Evolutionary conservation across 2,329 filamentous ascomycete species (phyloP), one percentile per base, ranked within the genome.

Genomic region (Hymenoscyphus scutula): DNA sequence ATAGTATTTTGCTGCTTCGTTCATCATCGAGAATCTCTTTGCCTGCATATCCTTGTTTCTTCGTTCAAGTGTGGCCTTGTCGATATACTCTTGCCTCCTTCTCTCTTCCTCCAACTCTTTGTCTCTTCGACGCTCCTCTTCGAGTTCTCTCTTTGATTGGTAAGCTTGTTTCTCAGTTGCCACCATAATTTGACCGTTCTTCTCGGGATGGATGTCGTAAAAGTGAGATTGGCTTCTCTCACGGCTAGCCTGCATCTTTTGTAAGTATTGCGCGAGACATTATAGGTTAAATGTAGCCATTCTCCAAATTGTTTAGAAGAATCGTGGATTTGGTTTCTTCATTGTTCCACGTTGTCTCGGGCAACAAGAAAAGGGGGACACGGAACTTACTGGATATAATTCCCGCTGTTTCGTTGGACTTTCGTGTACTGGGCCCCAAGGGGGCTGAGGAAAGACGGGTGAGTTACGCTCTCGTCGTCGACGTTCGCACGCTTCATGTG

Each of bases 161-260:
- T 66, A 65, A 25, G 62, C 56, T 37, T 58, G 65, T 34, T n/a
- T 60, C 58, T 69, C 64, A 2, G 59, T 67, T 0, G 65, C 67
- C 11, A 68, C 62, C 27, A 61, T 38, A 7, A 57, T 38, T 8
- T 65, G 61, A 32, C 64, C 58, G 53, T 59, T 30, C 10, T 23
- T 30, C 15, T 51, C 51, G 15, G 62, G 63, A 58, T 62, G 54
- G 15, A 63, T 59, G 10, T 58, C 56, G 37, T 64, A 61, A 13
- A 37, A 37, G 13, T 37, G 13, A 37, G 34, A 15, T 17, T 37
- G 34, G 11, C 34, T 37, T 37, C 34, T 37, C 34, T 37, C 11
- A 8, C 7, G 19, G 45, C n/a, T 8, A 25, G 13, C 45, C 45
- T 51, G 45, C 19, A 25, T 23, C 45, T 51, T 23, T 23, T 51